Percentiles rank a stretch among this genome's conserved stretches.
Conservation (phyloP, 192 early-diverging fungal species). For the Linnemannia hyalina region DNA sequence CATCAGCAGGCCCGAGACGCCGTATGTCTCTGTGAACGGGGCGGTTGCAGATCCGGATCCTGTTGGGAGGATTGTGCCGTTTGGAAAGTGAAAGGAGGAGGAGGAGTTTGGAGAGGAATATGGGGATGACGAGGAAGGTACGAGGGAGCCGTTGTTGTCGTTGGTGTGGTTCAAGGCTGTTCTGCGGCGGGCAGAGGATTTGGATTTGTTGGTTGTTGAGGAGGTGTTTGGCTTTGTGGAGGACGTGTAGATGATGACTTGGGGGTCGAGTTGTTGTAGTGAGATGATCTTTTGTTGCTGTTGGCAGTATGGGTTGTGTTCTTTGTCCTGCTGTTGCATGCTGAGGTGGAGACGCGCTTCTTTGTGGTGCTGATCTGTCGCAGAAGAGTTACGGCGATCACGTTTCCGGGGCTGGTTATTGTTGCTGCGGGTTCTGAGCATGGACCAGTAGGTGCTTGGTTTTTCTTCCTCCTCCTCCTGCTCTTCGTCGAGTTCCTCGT, state of each 20-base stretch:
- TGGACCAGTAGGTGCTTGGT: constrained; percentile 27
- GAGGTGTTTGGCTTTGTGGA: neutral
- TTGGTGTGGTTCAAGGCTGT: neutral
- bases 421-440: neutral
- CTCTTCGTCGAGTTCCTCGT: neutral
- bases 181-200: constrained; percentile 10
- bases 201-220: neutral
- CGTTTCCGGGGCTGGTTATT: neutral
- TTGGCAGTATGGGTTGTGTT: neutral
- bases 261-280: neutral
- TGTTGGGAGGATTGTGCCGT: neutral
- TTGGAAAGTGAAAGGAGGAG: neutral
- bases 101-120: neutral
- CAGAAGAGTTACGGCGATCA: neutral
- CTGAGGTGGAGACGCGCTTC: neutral
- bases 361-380: neutral
- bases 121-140: neutral
- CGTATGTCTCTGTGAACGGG: constrained; percentile 30
- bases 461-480: neutral
- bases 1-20: constrained; percentile 43
- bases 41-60: neutral
- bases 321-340: neutral
- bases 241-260: constrained; percentile 1
- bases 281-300: constrained; percentile 10
- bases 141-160: neutral